These are phyloP conservation scores for Draba incana DNA, from an alignment of 345 rosid genomes.

Conservation along the genomic window DNA sequence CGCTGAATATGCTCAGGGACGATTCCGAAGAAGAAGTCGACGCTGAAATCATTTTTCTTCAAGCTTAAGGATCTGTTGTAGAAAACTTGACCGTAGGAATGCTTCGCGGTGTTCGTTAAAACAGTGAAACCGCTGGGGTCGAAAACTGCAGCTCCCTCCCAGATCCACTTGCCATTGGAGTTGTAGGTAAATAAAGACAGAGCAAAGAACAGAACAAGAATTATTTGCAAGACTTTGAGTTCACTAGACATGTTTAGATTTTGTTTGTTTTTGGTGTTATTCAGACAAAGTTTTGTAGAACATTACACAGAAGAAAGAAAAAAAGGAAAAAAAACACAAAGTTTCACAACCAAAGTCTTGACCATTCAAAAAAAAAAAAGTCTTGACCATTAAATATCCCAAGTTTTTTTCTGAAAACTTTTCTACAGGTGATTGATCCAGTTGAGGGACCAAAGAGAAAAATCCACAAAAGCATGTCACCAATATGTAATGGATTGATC, in stretches of 20 bases:
- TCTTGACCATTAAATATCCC: neutral
- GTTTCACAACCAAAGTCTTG: too few relatives aligned
- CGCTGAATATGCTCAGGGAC: conserved; percentile 28
- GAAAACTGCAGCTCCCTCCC: neutral
- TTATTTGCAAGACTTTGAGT: neutral
- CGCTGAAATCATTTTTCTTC: conserved; percentile 51
- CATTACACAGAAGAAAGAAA: too few relatives aligned
- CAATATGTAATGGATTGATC: conserved; percentile 7
- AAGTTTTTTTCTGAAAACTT: neutral
- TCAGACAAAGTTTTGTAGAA: too few relatives aligned
- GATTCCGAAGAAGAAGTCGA: conserved; percentile 59
- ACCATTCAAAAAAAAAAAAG: too few relatives aligned
- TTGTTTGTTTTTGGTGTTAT: neutral
- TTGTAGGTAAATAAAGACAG: conserved; percentile 3
- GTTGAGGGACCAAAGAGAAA: too few relatives aligned
- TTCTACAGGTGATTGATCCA: too few relatives aligned
- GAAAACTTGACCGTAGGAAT: conserved; percentile 49
- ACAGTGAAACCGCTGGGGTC: conserved; percentile 36
- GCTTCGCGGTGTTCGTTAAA: conserved; percentile 49
- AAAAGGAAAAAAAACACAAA: too few relatives aligned
- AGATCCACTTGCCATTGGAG: conserved; percentile 7
- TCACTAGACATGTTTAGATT: conserved; percentile 10
- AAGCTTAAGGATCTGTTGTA: conserved; percentile 23
- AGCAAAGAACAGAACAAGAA: conserved; percentile 19
- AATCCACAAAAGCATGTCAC: too few relatives aligned